phyloP scores from a whole-genome alignment of 768 basidiomycete genomes.

The Roridomyces roridus region DNA sequence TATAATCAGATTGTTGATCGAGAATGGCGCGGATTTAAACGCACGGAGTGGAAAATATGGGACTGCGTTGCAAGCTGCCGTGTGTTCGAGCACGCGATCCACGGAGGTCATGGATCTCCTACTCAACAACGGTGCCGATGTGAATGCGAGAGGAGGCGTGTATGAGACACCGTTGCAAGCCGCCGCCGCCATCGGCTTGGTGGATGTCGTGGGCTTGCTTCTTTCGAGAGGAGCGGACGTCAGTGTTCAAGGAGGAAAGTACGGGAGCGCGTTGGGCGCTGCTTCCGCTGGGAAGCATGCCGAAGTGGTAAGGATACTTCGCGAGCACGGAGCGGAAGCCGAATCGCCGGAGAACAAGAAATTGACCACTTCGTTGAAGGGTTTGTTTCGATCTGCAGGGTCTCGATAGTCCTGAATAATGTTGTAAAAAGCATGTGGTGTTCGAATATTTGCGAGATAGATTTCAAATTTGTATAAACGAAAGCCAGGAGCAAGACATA shows the following conservation, averaged over 20 bases:
- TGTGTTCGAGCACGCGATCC: not conserved
- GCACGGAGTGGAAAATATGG: not conserved
- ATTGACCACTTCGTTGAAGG: too few species aligned
- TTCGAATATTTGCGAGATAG: too few species aligned
- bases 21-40: not conserved
- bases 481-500: too few species aligned
- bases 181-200: too few species aligned
- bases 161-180: not conserved
- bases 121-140: not conserved
- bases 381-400: too few species aligned
- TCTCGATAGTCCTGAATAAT: too few species aligned
- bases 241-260: not conserved
- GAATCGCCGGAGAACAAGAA: too few species aligned
- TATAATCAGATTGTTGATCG: not conserved
- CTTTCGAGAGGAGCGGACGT: not conserved
- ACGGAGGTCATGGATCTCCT: not conserved
- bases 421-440: too few species aligned
- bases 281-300: not conserved
- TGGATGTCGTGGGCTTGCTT: too few species aligned
- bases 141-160: not conserved
- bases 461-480: too few species aligned
- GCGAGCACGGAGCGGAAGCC: not conserved
- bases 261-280: slow-evolving; percentile 7
- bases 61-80: not conserved
- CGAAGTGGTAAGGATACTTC: not conserved